These are phyloP conservation scores for Samsoniella hepiali DNA, from an alignment of 2,329 filamentous ascomycete species.

Conservation along the genomic window DNA sequence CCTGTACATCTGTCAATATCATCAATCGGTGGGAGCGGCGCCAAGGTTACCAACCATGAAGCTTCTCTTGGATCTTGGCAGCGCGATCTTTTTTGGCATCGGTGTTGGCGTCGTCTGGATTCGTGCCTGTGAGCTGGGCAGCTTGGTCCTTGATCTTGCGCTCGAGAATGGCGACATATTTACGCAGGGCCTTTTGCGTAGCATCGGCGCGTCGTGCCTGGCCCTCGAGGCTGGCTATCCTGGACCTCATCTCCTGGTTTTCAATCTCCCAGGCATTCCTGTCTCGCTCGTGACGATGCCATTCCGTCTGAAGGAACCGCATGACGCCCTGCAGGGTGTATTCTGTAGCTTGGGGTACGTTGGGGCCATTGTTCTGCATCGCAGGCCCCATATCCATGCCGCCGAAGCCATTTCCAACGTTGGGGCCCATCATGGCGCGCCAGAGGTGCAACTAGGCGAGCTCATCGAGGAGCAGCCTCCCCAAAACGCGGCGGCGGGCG, in stretches of 20 bases:
- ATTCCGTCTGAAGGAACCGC: slow-evolving; percentile 98
- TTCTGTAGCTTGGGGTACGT: slow-evolving; percentile 57
- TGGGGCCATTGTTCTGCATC: slow-evolving; percentile 45
- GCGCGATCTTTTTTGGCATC: slow-evolving; percentile 50
- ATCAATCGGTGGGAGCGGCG: not conserved
- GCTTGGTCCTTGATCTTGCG: slow-evolving; percentile 82
- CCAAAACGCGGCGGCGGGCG: slow-evolving; percentile 17
- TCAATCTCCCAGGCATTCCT: slow-evolving; percentile 99
- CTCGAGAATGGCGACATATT: slow-evolving; percentile 87
- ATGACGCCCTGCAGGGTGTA: slow-evolving; percentile 77
- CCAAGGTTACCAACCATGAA: slow-evolving; percentile 44
- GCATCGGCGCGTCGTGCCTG: slow-evolving; percentile 82
- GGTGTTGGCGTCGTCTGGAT: slow-evolving; percentile 36
- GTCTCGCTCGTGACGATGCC: slow-evolving; percentile 97
- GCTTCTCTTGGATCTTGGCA: slow-evolving; percentile 54
- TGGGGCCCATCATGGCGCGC: slow-evolving; percentile 42
- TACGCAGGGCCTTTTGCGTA: slow-evolving; percentile 82
- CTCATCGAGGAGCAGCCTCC: slow-evolving; percentile 35
- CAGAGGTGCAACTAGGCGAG: slow-evolving; percentile 33
- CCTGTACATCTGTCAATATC: slow-evolving; percentile 31
- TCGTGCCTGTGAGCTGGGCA: slow-evolving; percentile 58
- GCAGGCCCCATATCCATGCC: slow-evolving; percentile 44
- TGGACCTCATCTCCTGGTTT: slow-evolving; percentile 96
- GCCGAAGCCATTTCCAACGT: slow-evolving; percentile 44
- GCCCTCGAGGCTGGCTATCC: slow-evolving; percentile 91